Percentiles rank a stretch among this genome's conserved stretches.
These are phyloP conservation scores for Xanthoconium separans DNA, from an alignment of 1,284 basidiomycete species.

Conservation along the genomic window DNA sequence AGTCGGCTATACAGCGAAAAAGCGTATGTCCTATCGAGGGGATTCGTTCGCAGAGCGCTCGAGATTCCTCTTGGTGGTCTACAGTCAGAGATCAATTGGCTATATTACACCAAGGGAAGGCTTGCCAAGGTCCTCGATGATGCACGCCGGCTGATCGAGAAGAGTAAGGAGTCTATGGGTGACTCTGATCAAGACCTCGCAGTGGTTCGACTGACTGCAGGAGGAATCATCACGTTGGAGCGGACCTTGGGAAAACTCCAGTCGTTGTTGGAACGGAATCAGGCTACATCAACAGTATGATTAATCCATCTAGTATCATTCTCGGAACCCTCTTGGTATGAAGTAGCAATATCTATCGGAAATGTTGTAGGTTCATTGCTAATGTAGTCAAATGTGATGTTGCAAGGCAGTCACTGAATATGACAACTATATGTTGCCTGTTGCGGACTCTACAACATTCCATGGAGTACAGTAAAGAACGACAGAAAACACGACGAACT, in stretches of 20 bases:
- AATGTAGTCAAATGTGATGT: slow-evolving; percentile 18
- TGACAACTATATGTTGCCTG: slow-evolving; percentile 6
- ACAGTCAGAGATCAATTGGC: slow-evolving; percentile 69
- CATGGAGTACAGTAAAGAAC: slow-evolving; percentile 23
- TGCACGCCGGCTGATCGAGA: slow-evolving; percentile 64
- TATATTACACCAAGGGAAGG: slow-evolving; percentile 68
- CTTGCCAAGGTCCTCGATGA: slow-evolving; percentile 70
- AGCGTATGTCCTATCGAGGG: slow-evolving; percentile 87
- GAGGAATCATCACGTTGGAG: slow-evolving; percentile 79
- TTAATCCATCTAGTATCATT: slow-evolving; percentile 13
- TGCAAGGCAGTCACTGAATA: slow-evolving; percentile 4
- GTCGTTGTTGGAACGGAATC: slow-evolving; percentile 28
- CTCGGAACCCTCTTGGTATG: slow-evolving; percentile 13
- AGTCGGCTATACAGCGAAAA: slow-evolving; percentile 89
- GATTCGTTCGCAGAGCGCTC: slow-evolving; percentile 84
- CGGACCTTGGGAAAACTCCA: slow-evolving; percentile 64
- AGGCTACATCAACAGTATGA: slow-evolving; percentile 16
- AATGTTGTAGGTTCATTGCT: slow-evolving; percentile 31
- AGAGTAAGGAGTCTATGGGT: slow-evolving; percentile 49
- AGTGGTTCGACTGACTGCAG: slow-evolving; percentile 73
- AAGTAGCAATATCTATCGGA: slow-evolving; percentile 26
- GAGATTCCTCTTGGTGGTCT: slow-evolving; percentile 74
- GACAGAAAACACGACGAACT: slow-evolving; percentile 16
- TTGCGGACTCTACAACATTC: slow-evolving; percentile 2
- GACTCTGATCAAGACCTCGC: slow-evolving; percentile 57